Evolutionary conservation across 352 stramenopile species (phyloP), one percentile per base, ranked within the genome.

Genomic region (Plasmopara halstedii): DNA sequence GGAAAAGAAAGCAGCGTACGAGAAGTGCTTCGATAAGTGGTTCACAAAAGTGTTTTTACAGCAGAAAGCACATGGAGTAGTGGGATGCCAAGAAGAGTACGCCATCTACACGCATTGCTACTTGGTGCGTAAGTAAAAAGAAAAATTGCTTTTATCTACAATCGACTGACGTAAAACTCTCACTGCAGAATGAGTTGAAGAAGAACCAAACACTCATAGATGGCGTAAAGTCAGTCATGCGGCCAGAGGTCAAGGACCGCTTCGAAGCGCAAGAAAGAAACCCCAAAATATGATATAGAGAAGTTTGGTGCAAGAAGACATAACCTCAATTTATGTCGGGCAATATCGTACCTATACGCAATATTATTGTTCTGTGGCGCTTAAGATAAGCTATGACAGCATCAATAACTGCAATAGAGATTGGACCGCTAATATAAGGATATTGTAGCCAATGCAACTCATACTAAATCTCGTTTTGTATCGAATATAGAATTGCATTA

Each of bases 21-120:
- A 93, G 52, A 73, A 89, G 48, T 93, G 81, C 67, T 93, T 93
- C 62, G 81, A 93, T 50, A 66, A 74, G 58, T 93, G 81, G 81
- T 93, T 90, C 62, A 86, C 77, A 38, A 64, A 90, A 27, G 67
- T 90, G 21, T 93, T 93, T 49, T 58, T 93, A 15, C 75, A 88
- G 64, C 62, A 85, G 35, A 90, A 87, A 47, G 78, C 73, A 25
- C 41, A 82, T 25, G 76, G 75, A 42, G 56, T 81, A 46, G 56
- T 88, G 11, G 81, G 81, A 41, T 93, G 81, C 39, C 64, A 85
- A 50, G 66, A 85, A 29, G 74, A 90, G 60, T 93, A 93, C 64
- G 71, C 83, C 32, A 69, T 70, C 6, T 93, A 93, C 51, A 69
- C 52, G 35, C 64, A 67, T 17, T 93, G 78, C 64, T 87, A 78